phyloP scores from a whole-genome alignment of 179 eudicot genomes.

The Nepenthes alata region DNA sequence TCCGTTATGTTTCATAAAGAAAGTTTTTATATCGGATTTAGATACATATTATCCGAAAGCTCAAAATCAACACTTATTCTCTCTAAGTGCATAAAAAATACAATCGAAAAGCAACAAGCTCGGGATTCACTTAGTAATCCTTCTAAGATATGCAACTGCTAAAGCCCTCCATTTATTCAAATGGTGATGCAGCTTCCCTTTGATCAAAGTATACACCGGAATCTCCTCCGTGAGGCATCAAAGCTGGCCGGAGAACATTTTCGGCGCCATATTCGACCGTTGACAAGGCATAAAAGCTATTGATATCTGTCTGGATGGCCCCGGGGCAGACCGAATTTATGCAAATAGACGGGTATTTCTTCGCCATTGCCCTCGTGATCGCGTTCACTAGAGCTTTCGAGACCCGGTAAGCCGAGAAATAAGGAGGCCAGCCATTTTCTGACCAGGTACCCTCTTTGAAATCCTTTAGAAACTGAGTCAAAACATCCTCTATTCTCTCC shows the following conservation, averaged over 20 bases:
- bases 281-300: slow-evolving; percentile 9
- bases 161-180: too few species aligned
- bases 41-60: too few species aligned
- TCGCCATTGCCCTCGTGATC: slow-evolving; percentile 50
- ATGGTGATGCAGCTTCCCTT: slow-evolving; percentile 5
- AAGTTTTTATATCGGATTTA: too few species aligned
- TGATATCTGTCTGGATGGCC: slow-evolving; percentile 32
- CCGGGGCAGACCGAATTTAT: slow-evolving; percentile 52
- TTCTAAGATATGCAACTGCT: too few species aligned
- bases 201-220: slow-evolving; percentile 30
- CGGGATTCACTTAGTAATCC: too few species aligned
- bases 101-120: too few species aligned
- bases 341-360: slow-evolving; percentile 22
- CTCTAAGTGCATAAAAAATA: too few species aligned
- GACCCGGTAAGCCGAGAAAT: slow-evolving; percentile 25
- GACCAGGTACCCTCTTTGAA: slow-evolving; percentile 22
- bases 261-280: slow-evolving; percentile 36
- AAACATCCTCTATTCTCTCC: slow-evolving; percentile 32
- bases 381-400: slow-evolving; percentile 53
- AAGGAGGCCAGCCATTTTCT: slow-evolving; percentile 41
- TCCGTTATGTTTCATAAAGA: too few species aligned
- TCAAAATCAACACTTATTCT: too few species aligned
- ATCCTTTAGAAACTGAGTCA: slow-evolving; percentile 30
- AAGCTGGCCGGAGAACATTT: slow-evolving; percentile 25
- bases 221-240: slow-evolving; percentile 35